Base-by-base conservation (phyloP, 768 basidiomycete genomes). In the Termitomyces sp. region DNA sequence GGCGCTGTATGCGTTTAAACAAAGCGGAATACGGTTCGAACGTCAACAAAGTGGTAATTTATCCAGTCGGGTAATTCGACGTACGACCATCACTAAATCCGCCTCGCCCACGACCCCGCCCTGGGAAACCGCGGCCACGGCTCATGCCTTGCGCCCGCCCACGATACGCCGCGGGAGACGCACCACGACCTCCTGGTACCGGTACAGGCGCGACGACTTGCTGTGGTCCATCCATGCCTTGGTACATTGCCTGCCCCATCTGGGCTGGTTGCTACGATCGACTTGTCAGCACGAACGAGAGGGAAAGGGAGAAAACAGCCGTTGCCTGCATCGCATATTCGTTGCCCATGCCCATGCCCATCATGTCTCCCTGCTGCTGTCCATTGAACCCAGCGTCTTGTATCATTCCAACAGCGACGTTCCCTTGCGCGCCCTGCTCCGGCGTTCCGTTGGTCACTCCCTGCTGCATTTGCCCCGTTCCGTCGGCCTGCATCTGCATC, bases 271-370 rank as follows among this genome's bases (percentile, higher is more conserved):
- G 86, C 84, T 87, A 66, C 62, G 65, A 57, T 54, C 52, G 59
- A 60, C 63, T 43, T 32, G 24, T 28, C 32, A 65, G 42, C 35
- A 13, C 24, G n/a, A 26, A 35, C 24, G 16, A 2, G 2, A 26
- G 35, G n/a, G 38, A 26, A 44, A 14, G 30, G 54, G 12, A 5
- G 12, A 10, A 53, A 45, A 42, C 9, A 40, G 26, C 71, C 83
- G 59, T 64, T 64, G 89, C 90, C 86, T 89, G 88, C 78, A 88
- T 86, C 60, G 76, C 81, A 66, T 81, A 91, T 56, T 90, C 88
- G 5, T 52, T 49, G 0, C 78, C 78, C 80, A 87, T 84, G 3
- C 80, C 80, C 81, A 90, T 87, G n/a, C 77, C 77, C 81, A 86
- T 85, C 82, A 85, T 85, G 43, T 79, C 72, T 36, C 60, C 77